A percentile compares a stretch with the other conserved stretches of the same genome.
These are phyloP conservation scores for Aspergillus haitiensis DNA, from an alignment of 495 filamentous ascomycete genomes.

Conservation along the genomic window DNA sequence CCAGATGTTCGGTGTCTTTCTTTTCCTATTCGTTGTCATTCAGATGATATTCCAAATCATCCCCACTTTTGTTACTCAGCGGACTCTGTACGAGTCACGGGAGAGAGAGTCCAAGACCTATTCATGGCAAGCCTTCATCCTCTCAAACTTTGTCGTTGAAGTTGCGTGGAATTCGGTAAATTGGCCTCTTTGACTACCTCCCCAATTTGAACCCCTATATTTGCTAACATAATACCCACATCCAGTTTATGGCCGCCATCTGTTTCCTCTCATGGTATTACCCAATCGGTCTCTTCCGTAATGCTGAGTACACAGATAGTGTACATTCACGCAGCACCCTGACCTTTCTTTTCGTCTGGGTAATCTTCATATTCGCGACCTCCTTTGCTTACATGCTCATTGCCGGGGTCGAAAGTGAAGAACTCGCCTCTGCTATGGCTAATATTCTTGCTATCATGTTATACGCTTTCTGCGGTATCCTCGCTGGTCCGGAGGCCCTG, in stretches of 20 bases:
- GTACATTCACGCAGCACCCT: slow-evolving; percentile 46
- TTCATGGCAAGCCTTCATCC: slow-evolving; percentile 58
- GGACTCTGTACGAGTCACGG: slow-evolving; percentile 72
- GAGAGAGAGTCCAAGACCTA: slow-evolving; percentile 79
- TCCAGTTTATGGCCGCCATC: slow-evolving; percentile 57
- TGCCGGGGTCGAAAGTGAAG: slow-evolving; percentile 51
- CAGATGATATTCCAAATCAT: slow-evolving; percentile 71
- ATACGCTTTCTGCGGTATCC: slow-evolving; percentile 59
- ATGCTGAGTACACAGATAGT: slow-evolving; percentile 39
- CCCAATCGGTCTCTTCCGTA: slow-evolving; percentile 54
- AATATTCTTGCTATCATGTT: slow-evolving; percentile 31
- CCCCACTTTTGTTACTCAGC: slow-evolving; percentile 61
- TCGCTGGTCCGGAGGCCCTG: slow-evolving; percentile 51
- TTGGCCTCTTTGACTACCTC: background rate
- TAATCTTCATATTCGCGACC: slow-evolving; percentile 49
- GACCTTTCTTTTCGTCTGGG: slow-evolving; percentile 50
- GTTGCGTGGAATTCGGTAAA: slow-evolving; percentile 57
- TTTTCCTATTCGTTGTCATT: slow-evolving; percentile 71
- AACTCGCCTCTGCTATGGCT: slow-evolving; percentile 38
- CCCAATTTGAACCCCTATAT: slow-evolving; percentile 49
- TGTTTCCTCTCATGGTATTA: slow-evolving; percentile 61
- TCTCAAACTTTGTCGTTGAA: slow-evolving; percentile 53
- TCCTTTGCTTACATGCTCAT: slow-evolving; percentile 58
- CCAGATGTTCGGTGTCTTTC: slow-evolving; percentile 80
- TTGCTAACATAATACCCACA: slow-evolving; percentile 32